A percentile compares a stretch with the other conserved stretches of the same genome.
Conservation (phyloP, 805 yeast genomes). For the Yamadazyma nakazawae region DNA sequence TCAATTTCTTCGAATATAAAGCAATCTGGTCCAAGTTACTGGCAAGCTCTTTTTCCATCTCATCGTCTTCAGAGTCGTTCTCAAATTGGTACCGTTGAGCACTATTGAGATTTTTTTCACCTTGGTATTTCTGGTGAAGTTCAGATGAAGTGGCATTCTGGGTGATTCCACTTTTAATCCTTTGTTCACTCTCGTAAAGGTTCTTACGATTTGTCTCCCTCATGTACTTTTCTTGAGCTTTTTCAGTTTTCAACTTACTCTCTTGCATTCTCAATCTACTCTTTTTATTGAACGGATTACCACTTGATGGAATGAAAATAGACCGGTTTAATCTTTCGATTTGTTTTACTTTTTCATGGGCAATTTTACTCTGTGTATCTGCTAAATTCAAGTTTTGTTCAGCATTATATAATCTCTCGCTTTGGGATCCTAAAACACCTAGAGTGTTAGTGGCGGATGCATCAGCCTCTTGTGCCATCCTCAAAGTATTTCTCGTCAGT, state of each 20-base stretch:
- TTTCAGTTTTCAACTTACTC: conserved; percentile 57
- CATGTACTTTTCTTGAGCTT: conserved; percentile 57
- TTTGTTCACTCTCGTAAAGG: conserved; percentile 62
- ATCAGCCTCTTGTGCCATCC: conserved; percentile 48
- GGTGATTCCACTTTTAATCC: conserved; percentile 62
- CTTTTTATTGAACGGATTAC: conserved; percentile 85
- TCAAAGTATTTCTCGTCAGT: conserved; percentile 77
- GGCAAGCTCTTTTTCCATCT: conserved; percentile 84
- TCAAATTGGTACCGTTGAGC: conserved; percentile 78
- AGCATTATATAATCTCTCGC: conserved; percentile 76
- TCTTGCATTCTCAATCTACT: conserved; percentile 73
- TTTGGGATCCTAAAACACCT: conserved; percentile 92
- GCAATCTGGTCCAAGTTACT: conserved; percentile 77
- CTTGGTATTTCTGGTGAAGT: conserved; percentile 45
- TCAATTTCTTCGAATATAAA: conserved; percentile 64
- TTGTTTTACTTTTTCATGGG: conserved; percentile 79
- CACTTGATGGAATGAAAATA: conserved; percentile 69
- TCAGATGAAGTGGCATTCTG: conserved; percentile 37
- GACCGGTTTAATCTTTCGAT: conserved; percentile 76
- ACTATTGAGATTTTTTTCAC: conserved; percentile 50
- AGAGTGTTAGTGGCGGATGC: conserved; percentile 62
- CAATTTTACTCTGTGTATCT: conserved; percentile 75
- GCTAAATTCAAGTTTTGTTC: conserved; percentile 76
- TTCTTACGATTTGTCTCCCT: conserved; percentile 59
- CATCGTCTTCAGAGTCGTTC: conserved; percentile 90